A percentile compares a stretch with the other conserved stretches of the same genome.
Evolutionary conservation across 176 grass and related monocot genomes (phyloP).

Genomic region (Phragmites australis): DNA sequence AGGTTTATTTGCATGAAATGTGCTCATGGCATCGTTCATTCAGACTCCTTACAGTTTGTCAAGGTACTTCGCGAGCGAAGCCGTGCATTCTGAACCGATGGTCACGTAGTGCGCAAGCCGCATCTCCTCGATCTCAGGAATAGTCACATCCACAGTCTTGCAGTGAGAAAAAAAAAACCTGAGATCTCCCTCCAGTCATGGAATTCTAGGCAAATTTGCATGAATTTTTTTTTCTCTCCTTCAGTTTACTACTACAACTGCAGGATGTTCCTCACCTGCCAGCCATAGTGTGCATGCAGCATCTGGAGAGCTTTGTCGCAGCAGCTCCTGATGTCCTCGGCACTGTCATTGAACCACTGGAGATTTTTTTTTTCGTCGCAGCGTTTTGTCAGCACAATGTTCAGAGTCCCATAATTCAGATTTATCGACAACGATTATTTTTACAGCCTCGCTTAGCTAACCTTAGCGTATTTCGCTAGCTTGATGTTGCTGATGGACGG

Average conservation of each 20-base stretch:
- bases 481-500: slow-evolving; percentile 69
- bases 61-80: slow-evolving; percentile 82
- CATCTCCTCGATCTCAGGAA: slow-evolving; percentile 99
- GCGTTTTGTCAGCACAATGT: not conserved
- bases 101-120: slow-evolving; percentile 89
- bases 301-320: slow-evolving; percentile 73
- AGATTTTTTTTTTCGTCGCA: not conserved
- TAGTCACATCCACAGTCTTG: slow-evolving; percentile 72
- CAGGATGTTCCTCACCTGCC: slow-evolving; percentile 59
- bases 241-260: too few species aligned
- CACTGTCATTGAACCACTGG: slow-evolving; percentile 94
- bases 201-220: not conserved
- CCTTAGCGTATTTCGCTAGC: slow-evolving; percentile 87
- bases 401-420: not conserved
- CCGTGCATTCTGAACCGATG: slow-evolving; percentile 83
- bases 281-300: slow-evolving; percentile 61
- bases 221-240: not conserved
- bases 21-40: not conserved
- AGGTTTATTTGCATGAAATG: not conserved
- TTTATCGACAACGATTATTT: not conserved
- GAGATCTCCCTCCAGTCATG: too few species aligned
- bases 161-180: not conserved
- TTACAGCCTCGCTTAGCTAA: not conserved
- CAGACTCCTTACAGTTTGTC: slow-evolving; percentile 58
- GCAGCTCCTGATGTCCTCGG: slow-evolving; percentile 71